Conservation (phyloP, 2,329 filamentous ascomycete species). For the Microsporum audouinii region DNA sequence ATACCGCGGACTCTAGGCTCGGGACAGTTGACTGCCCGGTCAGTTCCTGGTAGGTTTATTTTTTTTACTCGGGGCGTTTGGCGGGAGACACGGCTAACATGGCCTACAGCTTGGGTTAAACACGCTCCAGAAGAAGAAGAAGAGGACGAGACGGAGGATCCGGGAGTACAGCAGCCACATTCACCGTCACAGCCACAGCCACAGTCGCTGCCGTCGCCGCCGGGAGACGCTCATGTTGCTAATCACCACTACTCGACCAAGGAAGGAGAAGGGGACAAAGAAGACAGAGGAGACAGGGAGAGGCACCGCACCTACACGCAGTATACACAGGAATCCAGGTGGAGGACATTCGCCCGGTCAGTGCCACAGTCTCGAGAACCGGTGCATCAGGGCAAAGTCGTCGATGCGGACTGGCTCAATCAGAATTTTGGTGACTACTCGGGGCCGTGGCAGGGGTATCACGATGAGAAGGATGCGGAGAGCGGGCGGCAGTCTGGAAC, state of each 20-base stretch:
- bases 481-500: conserved; percentile 36
- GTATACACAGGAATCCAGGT: conserved; percentile 32
- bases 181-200: background rate
- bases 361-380: conserved; percentile 33
- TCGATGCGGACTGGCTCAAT: conserved; percentile 37
- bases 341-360: conserved; percentile 35
- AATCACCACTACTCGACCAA: conserved; percentile 13
- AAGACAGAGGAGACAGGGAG: background rate
- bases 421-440: conserved; percentile 36
- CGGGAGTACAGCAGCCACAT: background rate
- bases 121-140: conserved; percentile 2
- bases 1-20: background rate
- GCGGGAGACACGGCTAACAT: background rate
- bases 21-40: background rate
- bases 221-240: conserved; percentile 10
- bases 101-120: conserved; percentile 14
- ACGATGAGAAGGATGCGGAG: conserved; percentile 40
- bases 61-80: background rate
- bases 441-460: conserved; percentile 42
- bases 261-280: background rate
- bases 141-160: background rate
- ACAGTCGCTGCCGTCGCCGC: conserved; percentile 8
- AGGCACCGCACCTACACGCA: background rate
- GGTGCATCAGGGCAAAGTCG: conserved; percentile 29
- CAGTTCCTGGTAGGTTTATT: conserved; percentile 7